phyloP scores from a whole-genome alignment of 2,329 filamentous ascomycete species.

The Cadophora malorum region DNA sequence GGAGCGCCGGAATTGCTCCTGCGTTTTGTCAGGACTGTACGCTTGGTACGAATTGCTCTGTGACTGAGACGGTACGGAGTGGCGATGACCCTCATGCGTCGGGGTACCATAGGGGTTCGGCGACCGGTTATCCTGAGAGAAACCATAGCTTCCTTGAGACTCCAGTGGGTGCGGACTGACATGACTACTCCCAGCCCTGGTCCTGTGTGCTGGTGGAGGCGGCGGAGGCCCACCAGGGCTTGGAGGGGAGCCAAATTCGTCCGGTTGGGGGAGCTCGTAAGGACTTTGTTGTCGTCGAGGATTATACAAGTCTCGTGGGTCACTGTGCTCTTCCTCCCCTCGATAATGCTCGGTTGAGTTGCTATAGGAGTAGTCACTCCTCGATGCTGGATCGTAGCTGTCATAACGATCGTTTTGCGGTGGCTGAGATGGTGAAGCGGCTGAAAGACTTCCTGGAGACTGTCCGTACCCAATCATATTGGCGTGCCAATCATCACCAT shows the following conservation, averaged over 20 bases:
- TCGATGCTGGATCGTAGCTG: slow-evolving; percentile 37
- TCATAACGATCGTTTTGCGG: slow-evolving; percentile 39
- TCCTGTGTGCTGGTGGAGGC: slow-evolving; percentile 45
- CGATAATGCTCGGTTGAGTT: slow-evolving; percentile 32
- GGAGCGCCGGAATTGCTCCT: slow-evolving; percentile 38
- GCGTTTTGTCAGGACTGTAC: slow-evolving; percentile 39
- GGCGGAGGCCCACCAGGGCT: slow-evolving; percentile 46
- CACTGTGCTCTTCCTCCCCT: slow-evolving; percentile 34
- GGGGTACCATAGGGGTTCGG: slow-evolving; percentile 35
- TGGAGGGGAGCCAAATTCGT: slow-evolving; percentile 41
- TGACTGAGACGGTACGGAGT: slow-evolving; percentile 39
- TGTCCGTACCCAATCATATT: slow-evolving; percentile 35
- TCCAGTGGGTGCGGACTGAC: slow-evolving; percentile 36
- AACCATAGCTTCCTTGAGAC: slow-evolving; percentile 38
- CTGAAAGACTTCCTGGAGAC: slow-evolving; percentile 26
- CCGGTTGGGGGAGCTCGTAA: slow-evolving; percentile 41
- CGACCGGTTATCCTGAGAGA: slow-evolving; percentile 29
- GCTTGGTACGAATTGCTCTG: slow-evolving; percentile 41
- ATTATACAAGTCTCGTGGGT: slow-evolving; percentile 37
- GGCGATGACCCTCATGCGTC: slow-evolving; percentile 35
- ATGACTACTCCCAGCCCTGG: slow-evolving; percentile 36
- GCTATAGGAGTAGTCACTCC: slow-evolving; percentile 34
- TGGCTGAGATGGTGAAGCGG: slow-evolving; percentile 31
- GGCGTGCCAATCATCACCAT: slow-evolving; percentile 35
- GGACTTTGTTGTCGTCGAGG: slow-evolving; percentile 30